These are phyloP conservation scores for Posidonia australis DNA, from an alignment of 106 monocot species.

Conservation along the genomic window DNA sequence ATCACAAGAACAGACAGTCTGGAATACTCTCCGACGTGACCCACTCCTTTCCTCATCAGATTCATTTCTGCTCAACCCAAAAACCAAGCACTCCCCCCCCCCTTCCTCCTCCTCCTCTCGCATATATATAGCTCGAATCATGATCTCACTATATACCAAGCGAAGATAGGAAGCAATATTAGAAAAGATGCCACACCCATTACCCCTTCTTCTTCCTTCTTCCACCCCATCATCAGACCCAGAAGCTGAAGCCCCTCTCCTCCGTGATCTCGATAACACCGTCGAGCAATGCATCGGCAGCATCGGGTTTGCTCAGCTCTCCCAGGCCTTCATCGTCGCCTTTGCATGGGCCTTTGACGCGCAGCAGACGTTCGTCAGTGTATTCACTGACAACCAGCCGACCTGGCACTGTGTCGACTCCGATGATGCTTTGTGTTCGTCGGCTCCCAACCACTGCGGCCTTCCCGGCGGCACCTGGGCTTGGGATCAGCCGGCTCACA, in stretches of 20 bases:
- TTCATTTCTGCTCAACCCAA: too few species aligned
- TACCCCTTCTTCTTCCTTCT: not conserved
- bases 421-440: constrained; percentile 1
- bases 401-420: constrained; percentile 41
- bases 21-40: too few species aligned
- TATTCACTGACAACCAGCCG: constrained; percentile 49
- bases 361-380: constrained; percentile 56
- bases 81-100: too few species aligned
- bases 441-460: constrained; percentile 20
- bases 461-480: constrained; percentile 33
- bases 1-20: too few species aligned
- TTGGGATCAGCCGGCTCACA: constrained; percentile 26
- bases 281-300: constrained; percentile 30
- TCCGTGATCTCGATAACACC: constrained; percentile 21
- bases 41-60: too few species aligned
- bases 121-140: too few species aligned
- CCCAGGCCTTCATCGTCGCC: too few species aligned
- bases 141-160: too few species aligned
- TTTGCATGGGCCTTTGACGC: constrained; percentile 47
- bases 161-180: too few species aligned
- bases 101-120: too few species aligned
- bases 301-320: constrained; percentile 4
- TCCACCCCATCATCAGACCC: constrained; percentile 38
- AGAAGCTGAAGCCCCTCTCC: constrained; percentile 7
- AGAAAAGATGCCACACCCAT: too few species aligned